Percentiles rank a stretch among this genome's conserved stretches.
These are phyloP conservation scores for Ogataea methylovora DNA, from an alignment of 805 yeast genomes.

Conservation along the genomic window DNA sequence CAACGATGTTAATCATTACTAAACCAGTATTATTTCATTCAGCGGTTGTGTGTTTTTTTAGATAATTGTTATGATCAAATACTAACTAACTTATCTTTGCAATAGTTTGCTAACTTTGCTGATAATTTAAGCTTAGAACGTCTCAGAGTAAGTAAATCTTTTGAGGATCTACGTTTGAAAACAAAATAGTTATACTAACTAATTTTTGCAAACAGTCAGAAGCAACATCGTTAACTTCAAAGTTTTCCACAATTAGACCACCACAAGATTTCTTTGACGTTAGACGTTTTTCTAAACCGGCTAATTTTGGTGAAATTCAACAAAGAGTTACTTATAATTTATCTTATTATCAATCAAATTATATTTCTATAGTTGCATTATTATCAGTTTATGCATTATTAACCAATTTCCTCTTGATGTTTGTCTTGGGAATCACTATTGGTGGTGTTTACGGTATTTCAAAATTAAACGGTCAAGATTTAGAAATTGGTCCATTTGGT, in stretches of 20 bases:
- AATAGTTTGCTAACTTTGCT: slow-evolving; percentile 32
- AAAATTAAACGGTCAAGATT: slow-evolving; percentile 74
- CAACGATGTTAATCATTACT: no score
- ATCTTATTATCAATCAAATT: slow-evolving; percentile 82
- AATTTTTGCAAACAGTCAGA: slow-evolving; percentile 30
- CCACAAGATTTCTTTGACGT: slow-evolving; percentile 92
- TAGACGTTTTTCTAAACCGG: slow-evolving; percentile 85
- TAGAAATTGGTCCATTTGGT: slow-evolving; percentile 65
- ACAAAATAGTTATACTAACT: background rate
- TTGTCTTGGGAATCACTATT: slow-evolving; percentile 68
- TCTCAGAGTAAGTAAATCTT: slow-evolving; percentile 26
- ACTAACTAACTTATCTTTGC: slow-evolving; percentile 3
- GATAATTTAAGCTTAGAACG: slow-evolving; percentile 45
- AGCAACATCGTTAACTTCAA: slow-evolving; percentile 47
- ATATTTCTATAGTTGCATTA: slow-evolving; percentile 61
- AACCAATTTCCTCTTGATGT: slow-evolving; percentile 76
- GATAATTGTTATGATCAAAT: slow-evolving; percentile 6
- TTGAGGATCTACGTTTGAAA: background rate
- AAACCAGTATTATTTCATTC: no score
- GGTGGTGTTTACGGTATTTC: slow-evolving; percentile 76
- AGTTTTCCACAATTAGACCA: slow-evolving; percentile 69
- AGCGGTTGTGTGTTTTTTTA: background rate
- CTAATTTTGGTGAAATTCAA: slow-evolving; percentile 82
- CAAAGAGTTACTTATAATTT: slow-evolving; percentile 82
- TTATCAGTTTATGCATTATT: slow-evolving; percentile 79